Evolutionary conservation across 495 filamentous ascomycete species (phyloP), one percentile per base, ranked within the genome.

Genomic region (Arthonia radiata): DNA sequence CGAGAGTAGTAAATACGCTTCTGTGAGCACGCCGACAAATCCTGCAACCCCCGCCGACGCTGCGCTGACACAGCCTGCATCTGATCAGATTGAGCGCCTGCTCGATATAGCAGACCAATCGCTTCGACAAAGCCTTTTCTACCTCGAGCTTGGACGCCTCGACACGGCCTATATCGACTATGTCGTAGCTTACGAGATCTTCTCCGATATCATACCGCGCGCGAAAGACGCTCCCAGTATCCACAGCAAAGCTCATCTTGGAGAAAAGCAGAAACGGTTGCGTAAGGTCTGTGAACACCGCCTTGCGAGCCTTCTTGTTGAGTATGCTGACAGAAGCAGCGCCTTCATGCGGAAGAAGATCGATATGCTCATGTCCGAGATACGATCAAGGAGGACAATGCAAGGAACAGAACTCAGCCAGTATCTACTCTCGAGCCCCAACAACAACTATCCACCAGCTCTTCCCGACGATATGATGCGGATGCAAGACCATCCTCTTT

Each of bases 111-210:
- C 45, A 2, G 24, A 35, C 16, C 12, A 24, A 8, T 30, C 37
- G 24, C 41, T 33, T 31, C 33, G 19, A 13, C 31, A 38, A 14
- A 40, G 44, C 12, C 36, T 41, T 24, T 28, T 29, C 25, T 15
- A 34, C 9, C 27, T 48, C 16, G 27, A 38, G 8, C 28, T 37
- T 23, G 48, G 58, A 11, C 40, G 56, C 30, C 50, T 55, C n/a
- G 68, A 77, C 34, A 49, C 43, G 17, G 69, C 68, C 26, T 77
- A 70, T 36, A 53, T 69, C 15, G 76, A 91, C 25, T 94, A 76
- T 46, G 57, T 93, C 27, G 63, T 69, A 22, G 71, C 82, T 14
- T 76, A 59, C 24, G 69, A 76, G 25, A 69, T 94, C 31, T 56
- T 72, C 18, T 55, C 75, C 13, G 60, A 82, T 21, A 52, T 70